phyloP scores from a whole-genome alignment of 352 stramenopile species.

The Pilasporangium apinafurcum region DNA sequence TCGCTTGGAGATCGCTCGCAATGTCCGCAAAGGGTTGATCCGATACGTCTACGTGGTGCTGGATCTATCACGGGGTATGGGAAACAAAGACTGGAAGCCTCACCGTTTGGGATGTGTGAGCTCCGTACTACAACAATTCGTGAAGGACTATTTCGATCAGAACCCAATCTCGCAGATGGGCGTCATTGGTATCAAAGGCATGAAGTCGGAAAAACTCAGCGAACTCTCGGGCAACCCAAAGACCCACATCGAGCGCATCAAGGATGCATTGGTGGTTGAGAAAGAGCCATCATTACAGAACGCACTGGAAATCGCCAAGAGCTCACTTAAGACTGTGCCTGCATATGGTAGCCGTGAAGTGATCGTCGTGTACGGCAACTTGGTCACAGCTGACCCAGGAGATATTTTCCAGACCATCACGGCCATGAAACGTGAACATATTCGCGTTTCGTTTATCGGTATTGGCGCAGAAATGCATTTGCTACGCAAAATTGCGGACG shows the following conservation, averaged over 20 bases:
- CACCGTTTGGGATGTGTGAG: conserved; percentile 64
- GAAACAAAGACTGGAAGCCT: conserved; percentile 84
- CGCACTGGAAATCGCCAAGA: conserved; percentile 84
- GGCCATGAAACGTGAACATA: conserved; percentile 83
- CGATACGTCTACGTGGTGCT: conserved; percentile 83
- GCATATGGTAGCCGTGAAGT: conserved; percentile 87
- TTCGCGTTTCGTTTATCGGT: conserved; percentile 92
- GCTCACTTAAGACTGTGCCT: conserved; percentile 88
- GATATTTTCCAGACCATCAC: conserved; percentile 94
- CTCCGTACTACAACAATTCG: conserved; percentile 76
- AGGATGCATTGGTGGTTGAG: conserved; percentile 50
- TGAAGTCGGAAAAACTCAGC: conserved; percentile 88
- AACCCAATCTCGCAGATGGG: conserved; percentile 92
- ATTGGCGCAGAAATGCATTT: conserved; percentile 93
- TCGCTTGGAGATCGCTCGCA: conserved; percentile 73
- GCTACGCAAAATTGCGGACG: conserved; percentile 79
- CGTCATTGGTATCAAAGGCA: conserved; percentile 87
- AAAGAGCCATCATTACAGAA: conserved; percentile 91
- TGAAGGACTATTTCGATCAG: conserved; percentile 92
- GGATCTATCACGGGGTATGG: conserved; percentile 84
- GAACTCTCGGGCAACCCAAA: conserved; percentile 88
- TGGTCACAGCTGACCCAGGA: conserved; percentile 95
- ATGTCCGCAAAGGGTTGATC: conserved; percentile 81
- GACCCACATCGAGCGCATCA: conserved; percentile 79
- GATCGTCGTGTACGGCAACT: conserved; percentile 92